These are phyloP conservation scores for Trichosanthes cucumerina DNA, from an alignment of 306 rosid genomes.

Conservation along the genomic window DNA sequence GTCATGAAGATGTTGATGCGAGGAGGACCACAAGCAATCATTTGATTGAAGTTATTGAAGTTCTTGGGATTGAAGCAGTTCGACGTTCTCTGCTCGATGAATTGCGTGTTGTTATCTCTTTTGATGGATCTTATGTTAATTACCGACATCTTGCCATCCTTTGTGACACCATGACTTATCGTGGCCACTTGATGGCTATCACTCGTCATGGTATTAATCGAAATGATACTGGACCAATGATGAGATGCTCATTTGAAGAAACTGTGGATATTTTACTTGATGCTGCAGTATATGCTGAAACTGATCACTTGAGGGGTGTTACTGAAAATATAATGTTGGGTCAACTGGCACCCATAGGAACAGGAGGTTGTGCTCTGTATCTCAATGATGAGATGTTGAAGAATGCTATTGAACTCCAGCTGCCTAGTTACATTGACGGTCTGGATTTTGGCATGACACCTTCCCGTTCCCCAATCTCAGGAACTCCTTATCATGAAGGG, in stretches of 20 bases:
- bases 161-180: slow-evolving; percentile 95
- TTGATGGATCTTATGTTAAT: slow-evolving; percentile 96
- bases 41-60: slow-evolving; percentile 93
- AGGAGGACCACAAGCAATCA: slow-evolving; percentile 90
- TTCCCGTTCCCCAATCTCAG: slow-evolving; percentile 77
- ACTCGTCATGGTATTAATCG: slow-evolving; percentile 96
- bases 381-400: slow-evolving; percentile 95
- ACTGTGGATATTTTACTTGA: slow-evolving; percentile 96
- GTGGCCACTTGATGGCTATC: slow-evolving; percentile 98
- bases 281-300: slow-evolving; percentile 92
- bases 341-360: slow-evolving; percentile 95
- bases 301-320: slow-evolving; percentile 83
- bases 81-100: slow-evolving; percentile 82
- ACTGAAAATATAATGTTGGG: slow-evolving; percentile 97
- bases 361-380: slow-evolving; percentile 75
- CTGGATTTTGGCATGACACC: slow-evolving; percentile 98
- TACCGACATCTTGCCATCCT: slow-evolving; percentile 95
- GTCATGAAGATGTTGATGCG: slow-evolving; percentile 91
- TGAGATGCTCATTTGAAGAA: slow-evolving; percentile 98
- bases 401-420: slow-evolving; percentile 94
- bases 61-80: slow-evolving; percentile 97
- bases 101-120: slow-evolving; percentile 87
- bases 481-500: slow-evolving; percentile 91
- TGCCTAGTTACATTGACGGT: slow-evolving; percentile 95
- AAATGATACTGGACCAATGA: slow-evolving; percentile 98